Conservation (phyloP, 116 monocot species). For the Cymodocea nodosa region DNA sequence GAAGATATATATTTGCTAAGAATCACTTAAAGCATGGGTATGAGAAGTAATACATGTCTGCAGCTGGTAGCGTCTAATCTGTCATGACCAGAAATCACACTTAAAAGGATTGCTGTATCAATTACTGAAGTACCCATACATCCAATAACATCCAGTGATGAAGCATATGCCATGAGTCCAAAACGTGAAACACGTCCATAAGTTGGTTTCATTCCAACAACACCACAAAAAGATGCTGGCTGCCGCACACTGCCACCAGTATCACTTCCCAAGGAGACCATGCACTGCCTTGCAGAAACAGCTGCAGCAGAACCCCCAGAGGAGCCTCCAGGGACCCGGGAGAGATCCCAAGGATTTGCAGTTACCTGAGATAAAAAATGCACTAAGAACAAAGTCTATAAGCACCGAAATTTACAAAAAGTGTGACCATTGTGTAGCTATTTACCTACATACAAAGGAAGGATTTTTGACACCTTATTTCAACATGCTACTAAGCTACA, state of each 20-base stretch:
- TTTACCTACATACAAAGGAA: no score
- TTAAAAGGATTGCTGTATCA: slow-evolving; percentile 67
- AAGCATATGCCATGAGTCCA: slow-evolving; percentile 99
- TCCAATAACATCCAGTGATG: slow-evolving; percentile 89
- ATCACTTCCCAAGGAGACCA: slow-evolving; percentile 87
- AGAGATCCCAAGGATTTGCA: slow-evolving; percentile 88
- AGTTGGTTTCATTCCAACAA: slow-evolving; percentile 93
- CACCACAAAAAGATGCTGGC: slow-evolving; percentile 98
- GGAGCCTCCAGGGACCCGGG: slow-evolving; percentile 94
- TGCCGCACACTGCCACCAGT: slow-evolving; percentile 98
- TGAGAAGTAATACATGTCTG: slow-evolving; percentile 28
- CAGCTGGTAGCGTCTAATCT: slow-evolving; percentile 86
- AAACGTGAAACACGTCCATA: slow-evolving; percentile 94
- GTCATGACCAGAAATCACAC: slow-evolving; percentile 82
- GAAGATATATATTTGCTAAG: no score
- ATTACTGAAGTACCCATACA: slow-evolving; percentile 73
- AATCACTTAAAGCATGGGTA: no score
- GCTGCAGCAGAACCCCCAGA: slow-evolving; percentile 97
- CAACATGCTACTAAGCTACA: no score
- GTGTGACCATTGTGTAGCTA: no score
- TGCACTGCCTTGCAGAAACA: slow-evolving; percentile 90
- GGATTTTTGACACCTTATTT: no score
- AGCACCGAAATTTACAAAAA: no score
- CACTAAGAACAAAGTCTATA: neutral
- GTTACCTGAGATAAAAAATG: slow-evolving; percentile 45